These are phyloP conservation scores for Epichloe typhina DNA, from an alignment of 2,329 filamentous ascomycete genomes.

Conservation along the genomic window DNA sequence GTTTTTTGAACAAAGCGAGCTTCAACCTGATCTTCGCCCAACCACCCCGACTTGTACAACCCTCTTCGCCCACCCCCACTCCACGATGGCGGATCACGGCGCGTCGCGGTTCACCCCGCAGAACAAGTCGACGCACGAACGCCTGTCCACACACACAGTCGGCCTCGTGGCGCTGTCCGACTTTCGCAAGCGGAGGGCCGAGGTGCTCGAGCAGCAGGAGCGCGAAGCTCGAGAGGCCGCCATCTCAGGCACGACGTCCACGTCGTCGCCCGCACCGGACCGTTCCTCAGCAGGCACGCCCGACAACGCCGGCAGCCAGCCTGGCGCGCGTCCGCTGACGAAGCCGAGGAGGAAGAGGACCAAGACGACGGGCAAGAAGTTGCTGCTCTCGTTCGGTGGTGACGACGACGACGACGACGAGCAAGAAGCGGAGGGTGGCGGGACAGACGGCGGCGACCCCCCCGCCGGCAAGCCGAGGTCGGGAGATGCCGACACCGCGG, in stretches of 20 bases:
- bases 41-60: too few relatives aligned
- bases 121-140: conserved; percentile 63
- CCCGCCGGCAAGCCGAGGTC: neutral
- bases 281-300: conserved; percentile 35
- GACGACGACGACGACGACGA: conserved; percentile 44
- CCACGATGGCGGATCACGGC: conserved; percentile 19
- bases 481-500: conserved; percentile 13
- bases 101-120: conserved; percentile 59
- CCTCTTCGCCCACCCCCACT: neutral
- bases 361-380: conserved; percentile 28
- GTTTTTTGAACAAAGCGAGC: too few relatives aligned
- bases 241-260: conserved; percentile 25
- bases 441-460: neutral
- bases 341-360: conserved; percentile 28
- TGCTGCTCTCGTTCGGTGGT: conserved; percentile 48
- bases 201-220: conserved; percentile 85
- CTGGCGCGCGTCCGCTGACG: conserved; percentile 13
- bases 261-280: conserved; percentile 30
- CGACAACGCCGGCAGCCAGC: conserved; percentile 25
- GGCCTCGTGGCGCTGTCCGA: conserved; percentile 86
- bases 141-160: conserved; percentile 75
- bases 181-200: conserved; percentile 88
- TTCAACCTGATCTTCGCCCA: too few relatives aligned
- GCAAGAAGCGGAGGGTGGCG: conserved; percentile 40
- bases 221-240: conserved; percentile 58